Base-by-base conservation (phyloP, 352 stramenopile genomes). In the Stramenopiles sp. region DNA sequence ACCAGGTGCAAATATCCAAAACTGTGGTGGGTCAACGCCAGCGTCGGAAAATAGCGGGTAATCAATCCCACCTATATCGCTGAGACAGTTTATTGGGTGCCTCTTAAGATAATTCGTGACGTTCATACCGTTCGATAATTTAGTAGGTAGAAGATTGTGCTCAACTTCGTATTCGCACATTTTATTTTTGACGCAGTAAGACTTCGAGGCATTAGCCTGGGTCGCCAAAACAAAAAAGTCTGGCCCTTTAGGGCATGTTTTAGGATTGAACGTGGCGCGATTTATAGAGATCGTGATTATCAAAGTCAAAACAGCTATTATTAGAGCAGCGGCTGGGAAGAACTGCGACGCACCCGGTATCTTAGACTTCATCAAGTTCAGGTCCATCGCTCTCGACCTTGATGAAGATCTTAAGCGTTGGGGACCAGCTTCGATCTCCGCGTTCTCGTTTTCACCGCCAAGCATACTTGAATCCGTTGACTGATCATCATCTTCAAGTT, bases 1-100 rank as follows among this genome's bases (percentile, higher is more conserved):
- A 22, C 55, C 55, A 71, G 55, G 55, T 25, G 55, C 55, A 71
- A 71, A 71, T 25, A 71, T 71, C 55, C 55, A 71, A 71, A 71
- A 71, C 55, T 71, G 55, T 71, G 55, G 55, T 25, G 22, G 22
- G 55, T 71, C 55, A 27, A 27, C 55, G 55, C 55, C 55, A 27
- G 55, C 55, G 55, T 71, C 55, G 22, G 55, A 71, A 71, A 71
- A 71, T 25, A 71, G 55, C 55, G 55, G 55, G 55, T 71, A 71
- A 27, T 71, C 55, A 27, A 71, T 71, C 22, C 55, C 55, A 27
- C 55, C 55, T 25, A 71, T 71, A 71, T 71, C 55, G 55, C 55
- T 71, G 22, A 27, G 27, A 27, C 55, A 71, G 27, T 71, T 27
- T 22, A 71, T 25, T 27, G 22, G 22, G 55, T 71, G 55, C 55